Percentiles rank a stretch among this genome's conserved stretches.
phyloP scores from a whole-genome alignment of 73 alveolate genomes.

The Paramecium sonneborni region DNA sequence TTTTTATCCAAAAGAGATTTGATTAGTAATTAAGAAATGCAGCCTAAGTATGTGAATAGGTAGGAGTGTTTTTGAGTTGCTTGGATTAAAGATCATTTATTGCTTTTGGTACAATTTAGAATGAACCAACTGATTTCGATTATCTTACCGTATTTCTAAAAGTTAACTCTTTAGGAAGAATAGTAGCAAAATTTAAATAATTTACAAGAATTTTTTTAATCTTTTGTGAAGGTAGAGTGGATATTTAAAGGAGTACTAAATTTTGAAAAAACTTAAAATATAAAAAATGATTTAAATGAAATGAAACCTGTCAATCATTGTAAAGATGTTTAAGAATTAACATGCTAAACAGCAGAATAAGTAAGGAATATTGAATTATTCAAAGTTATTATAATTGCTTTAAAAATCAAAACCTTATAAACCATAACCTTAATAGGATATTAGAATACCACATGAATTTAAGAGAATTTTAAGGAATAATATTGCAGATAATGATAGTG shows the following conservation, averaged over 20 bases:
- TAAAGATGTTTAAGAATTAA: neutral
- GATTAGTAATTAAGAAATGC: neutral
- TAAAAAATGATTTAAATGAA: neutral
- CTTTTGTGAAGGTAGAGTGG: slow-evolving; percentile 13
- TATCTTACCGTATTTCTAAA: neutral
- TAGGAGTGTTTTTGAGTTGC: neutral
- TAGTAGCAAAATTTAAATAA: neutral
- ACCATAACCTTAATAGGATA: neutral
- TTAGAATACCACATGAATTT: neutral
- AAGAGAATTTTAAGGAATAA: neutral
- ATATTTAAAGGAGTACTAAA: neutral
- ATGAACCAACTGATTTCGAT: neutral
- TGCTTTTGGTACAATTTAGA: neutral
- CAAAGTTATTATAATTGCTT: neutral
- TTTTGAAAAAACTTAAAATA: neutral
- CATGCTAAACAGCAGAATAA: neutral
- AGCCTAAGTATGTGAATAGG: neutral
- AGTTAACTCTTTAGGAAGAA: neutral
- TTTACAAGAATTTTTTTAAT: neutral
- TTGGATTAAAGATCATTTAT: neutral
- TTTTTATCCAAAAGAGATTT: neutral
- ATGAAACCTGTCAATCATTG: neutral
- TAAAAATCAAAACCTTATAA: neutral
- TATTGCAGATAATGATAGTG: neutral
- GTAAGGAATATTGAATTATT: neutral